A percentile compares a stretch with the other conserved stretches of the same genome.
These are phyloP conservation scores for Lophiostoma macrostomum DNA, from an alignment of 495 filamentous ascomycete species.

Conservation along the genomic window DNA sequence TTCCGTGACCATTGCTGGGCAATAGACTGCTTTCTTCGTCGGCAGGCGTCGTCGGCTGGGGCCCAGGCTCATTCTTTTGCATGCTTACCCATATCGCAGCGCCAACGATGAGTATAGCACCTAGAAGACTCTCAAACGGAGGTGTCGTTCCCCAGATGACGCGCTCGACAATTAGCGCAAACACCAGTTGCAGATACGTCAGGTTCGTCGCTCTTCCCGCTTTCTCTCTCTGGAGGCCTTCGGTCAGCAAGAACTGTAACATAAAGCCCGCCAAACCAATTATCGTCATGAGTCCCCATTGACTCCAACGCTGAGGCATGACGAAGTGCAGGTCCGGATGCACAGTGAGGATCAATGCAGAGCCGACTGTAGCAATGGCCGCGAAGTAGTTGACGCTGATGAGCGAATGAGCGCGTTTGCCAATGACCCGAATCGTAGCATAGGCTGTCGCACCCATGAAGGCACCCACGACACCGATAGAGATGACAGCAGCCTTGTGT, in stretches of 20 bases:
- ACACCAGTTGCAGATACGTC: constrained; percentile 6
- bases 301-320: not conserved
- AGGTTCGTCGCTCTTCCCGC: constrained; percentile 1
- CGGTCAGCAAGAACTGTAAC: constrained; percentile 9
- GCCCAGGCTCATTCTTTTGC: not conserved
- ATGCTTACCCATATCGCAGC: constrained; percentile 1
- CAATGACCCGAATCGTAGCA: constrained; percentile 8
- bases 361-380: not conserved
- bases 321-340: not conserved
- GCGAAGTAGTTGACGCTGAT: constrained; percentile 14
- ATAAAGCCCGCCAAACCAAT: constrained; percentile 6
- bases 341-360: not conserved
- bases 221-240: not conserved
- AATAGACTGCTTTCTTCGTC: constrained; percentile 10
- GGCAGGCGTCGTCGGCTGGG: not conserved
- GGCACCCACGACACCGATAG: not conserved
- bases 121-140: not conserved
- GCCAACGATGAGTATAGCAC: not conserved
- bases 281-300: constrained; percentile 3
- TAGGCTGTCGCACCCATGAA: not conserved
- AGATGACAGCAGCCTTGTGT: constrained; percentile 1
- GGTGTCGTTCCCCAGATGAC: constrained; percentile 5
- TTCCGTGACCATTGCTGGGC: too few species aligned
- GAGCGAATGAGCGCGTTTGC: constrained; percentile 6
- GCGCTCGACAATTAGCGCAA: constrained; percentile 6